Conservation (phyloP, 2,329 filamentous ascomycete genomes). For the Pezicula neosporulosa region DNA sequence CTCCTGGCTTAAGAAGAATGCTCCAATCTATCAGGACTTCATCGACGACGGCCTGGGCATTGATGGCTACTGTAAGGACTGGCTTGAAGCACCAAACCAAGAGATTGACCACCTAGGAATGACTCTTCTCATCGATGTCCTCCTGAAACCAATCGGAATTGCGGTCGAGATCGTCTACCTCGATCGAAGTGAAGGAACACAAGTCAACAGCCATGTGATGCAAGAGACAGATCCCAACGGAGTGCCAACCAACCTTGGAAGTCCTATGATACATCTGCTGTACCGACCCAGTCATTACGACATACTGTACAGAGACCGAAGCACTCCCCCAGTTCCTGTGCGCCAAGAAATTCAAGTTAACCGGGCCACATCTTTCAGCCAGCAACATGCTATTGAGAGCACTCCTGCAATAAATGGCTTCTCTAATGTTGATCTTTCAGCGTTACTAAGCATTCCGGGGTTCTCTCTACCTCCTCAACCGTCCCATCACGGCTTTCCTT, state of each 20-base stretch:
- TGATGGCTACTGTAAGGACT: slow-evolving; percentile 64
- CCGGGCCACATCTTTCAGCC: slow-evolving; percentile 43
- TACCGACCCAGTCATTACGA: slow-evolving; percentile 88
- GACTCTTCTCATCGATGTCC: slow-evolving; percentile 69
- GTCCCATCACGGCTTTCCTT: slow-evolving; percentile 19
- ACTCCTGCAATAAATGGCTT: slow-evolving; percentile 31
- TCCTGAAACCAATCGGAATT: slow-evolving; percentile 76
- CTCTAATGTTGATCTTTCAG: slow-evolving; percentile 24
- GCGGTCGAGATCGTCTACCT: slow-evolving; percentile 88
- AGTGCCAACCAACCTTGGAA: slow-evolving; percentile 31
- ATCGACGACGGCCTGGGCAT: slow-evolving; percentile 56
- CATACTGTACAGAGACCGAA: slow-evolving; percentile 70
- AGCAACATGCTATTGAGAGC: slow-evolving; percentile 40
- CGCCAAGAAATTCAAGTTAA: slow-evolving; percentile 46
- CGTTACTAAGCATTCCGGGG: slow-evolving; percentile 26
- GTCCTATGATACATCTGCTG: slow-evolving; percentile 52
- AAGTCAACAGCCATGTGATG: slow-evolving; percentile 58
- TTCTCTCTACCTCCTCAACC: slow-evolving; percentile 16
- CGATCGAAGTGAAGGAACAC: slow-evolving; percentile 74
- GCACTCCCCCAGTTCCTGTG: slow-evolving; percentile 14
- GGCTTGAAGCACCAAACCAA: slow-evolving; percentile 69
- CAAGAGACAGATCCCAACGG: slow-evolving; percentile 37
- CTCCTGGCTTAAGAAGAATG: slow-evolving; percentile 77
- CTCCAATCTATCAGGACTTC: slow-evolving; percentile 68
- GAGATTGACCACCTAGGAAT: slow-evolving; percentile 94